phyloP scores from a whole-genome alignment of 2,329 filamentous ascomycete species.

The Emericellopsis cladophorae region DNA sequence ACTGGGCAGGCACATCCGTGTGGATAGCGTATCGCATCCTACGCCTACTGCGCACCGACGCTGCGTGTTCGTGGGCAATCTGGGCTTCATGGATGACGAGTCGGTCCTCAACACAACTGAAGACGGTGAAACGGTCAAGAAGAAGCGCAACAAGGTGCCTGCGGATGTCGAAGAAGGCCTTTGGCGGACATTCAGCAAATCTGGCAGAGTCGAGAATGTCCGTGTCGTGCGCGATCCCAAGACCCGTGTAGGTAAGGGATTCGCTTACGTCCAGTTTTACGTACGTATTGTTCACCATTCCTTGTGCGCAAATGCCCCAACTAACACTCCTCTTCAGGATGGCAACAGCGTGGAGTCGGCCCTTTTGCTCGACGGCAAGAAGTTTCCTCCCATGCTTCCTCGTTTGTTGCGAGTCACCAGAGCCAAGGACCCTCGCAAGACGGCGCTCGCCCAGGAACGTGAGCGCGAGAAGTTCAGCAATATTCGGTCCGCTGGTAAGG shows the following conservation, averaged over 20 bases:
- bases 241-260: slow-evolving; percentile 89
- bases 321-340: slow-evolving; percentile 35
- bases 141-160: slow-evolving; percentile 62
- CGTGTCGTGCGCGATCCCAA: slow-evolving; percentile 80
- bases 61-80: slow-evolving; percentile 92
- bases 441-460: slow-evolving; percentile 29
- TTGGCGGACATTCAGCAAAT: slow-evolving; percentile 65
- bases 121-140: slow-evolving; percentile 53
- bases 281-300: slow-evolving; percentile 23
- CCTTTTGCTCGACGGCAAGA: slow-evolving; percentile 77
- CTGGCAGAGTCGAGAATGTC: slow-evolving; percentile 81
- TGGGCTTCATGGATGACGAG: slow-evolving; percentile 93
- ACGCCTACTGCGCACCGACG: slow-evolving; percentile 70
- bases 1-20: slow-evolving; percentile 77
- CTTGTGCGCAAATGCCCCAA: slow-evolving; percentile 2
- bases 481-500: slow-evolving; percentile 21
- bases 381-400: slow-evolving; percentile 88
- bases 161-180: slow-evolving; percentile 88
- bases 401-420: slow-evolving; percentile 74
- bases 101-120: slow-evolving; percentile 53
- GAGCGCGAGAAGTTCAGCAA: slow-evolving; percentile 5
- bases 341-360: slow-evolving; percentile 84
- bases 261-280: slow-evolving; percentile 94
- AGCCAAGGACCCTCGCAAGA: slow-evolving; percentile 62
- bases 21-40: slow-evolving; percentile 84